Evolutionary conservation across 2,329 filamentous ascomycete genomes (phyloP).

Genomic region (Stagonosporopsis cucurbitacearum): DNA sequence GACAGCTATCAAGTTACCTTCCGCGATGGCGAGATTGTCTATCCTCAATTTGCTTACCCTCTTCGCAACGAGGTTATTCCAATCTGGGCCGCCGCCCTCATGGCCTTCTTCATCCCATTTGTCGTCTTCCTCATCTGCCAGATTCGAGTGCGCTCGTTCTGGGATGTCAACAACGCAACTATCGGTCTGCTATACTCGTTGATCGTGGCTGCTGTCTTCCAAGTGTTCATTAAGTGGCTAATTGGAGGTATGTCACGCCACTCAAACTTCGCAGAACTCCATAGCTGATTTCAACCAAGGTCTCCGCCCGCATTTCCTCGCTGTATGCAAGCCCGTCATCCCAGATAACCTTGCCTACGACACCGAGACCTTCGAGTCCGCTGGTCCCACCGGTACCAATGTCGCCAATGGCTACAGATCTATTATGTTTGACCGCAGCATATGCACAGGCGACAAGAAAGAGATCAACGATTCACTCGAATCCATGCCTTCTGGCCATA

Average conservation of each 20-base stretch:
- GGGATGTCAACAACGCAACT: slow-evolving; percentile 70
- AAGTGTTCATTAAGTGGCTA: slow-evolving; percentile 77
- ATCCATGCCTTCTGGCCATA: slow-evolving; percentile 76
- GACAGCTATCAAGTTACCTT: slow-evolving; percentile 58
- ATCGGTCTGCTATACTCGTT: slow-evolving; percentile 73
- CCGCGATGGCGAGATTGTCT: slow-evolving; percentile 69
- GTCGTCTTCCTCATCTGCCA: slow-evolving; percentile 69
- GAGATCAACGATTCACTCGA: slow-evolving; percentile 74
- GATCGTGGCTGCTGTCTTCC: slow-evolving; percentile 75
- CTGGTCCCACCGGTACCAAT: slow-evolving; percentile 57
- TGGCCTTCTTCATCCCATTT: slow-evolving; percentile 71
- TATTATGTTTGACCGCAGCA: slow-evolving; percentile 72
- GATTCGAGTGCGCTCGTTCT: slow-evolving; percentile 63
- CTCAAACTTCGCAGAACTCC: neutral
- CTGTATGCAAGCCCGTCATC: slow-evolving; percentile 70
- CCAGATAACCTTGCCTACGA: slow-evolving; percentile 45
- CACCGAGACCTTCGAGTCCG: slow-evolving; percentile 36
- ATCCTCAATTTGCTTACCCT: slow-evolving; percentile 74
- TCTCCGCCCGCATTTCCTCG: slow-evolving; percentile 69
- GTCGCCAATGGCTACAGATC: slow-evolving; percentile 60
- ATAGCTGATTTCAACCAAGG: slow-evolving; percentile 12
- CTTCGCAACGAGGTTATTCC: slow-evolving; percentile 71
- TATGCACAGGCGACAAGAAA: slow-evolving; percentile 70
- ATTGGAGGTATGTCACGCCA: slow-evolving; percentile 66
- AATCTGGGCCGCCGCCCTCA: slow-evolving; percentile 72